These are phyloP conservation scores for Angomonas ambiguus DNA, from an alignment of 208 protist species.

Conservation along the genomic window DNA sequence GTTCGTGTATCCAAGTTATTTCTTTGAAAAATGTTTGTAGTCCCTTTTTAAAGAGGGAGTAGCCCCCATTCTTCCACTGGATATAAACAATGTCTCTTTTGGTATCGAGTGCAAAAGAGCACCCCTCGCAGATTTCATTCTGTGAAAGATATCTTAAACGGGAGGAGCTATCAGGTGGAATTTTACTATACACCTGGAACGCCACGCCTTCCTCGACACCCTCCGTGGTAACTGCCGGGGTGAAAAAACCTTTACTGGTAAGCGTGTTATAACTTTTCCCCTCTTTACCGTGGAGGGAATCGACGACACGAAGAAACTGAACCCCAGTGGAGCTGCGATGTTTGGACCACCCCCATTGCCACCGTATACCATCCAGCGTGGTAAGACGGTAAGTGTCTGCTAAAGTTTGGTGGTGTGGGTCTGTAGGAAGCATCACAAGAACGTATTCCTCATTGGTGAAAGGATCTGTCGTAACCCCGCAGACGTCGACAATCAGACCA, in stretches of 20 bases:
- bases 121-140: background rate
- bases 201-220: background rate
- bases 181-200: background rate
- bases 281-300: background rate
- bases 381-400: conserved; percentile 33
- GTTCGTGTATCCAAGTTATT: background rate
- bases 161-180: background rate
- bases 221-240: background rate
- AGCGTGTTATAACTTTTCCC: background rate
- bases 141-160: background rate
- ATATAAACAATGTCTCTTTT: conserved; percentile 30
- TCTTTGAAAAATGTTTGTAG: conserved; percentile 39
- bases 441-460: conserved; percentile 65
- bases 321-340: conserved; percentile 42
- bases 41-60: conserved; percentile 48
- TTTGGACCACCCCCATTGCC: conserved; percentile 81
- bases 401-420: conserved; percentile 15
- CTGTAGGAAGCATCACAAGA: conserved; percentile 43
- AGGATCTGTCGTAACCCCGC: conserved; percentile 47
- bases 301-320: conserved; percentile 33
- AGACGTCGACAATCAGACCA: conserved; percentile 39
- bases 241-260: background rate
- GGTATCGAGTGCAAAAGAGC: background rate
- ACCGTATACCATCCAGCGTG: conserved; percentile 26
- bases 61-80: conserved; percentile 65